phyloP scores from a whole-genome alignment of 805 yeast genomes.

The Myxozyma mucilagina region DNA sequence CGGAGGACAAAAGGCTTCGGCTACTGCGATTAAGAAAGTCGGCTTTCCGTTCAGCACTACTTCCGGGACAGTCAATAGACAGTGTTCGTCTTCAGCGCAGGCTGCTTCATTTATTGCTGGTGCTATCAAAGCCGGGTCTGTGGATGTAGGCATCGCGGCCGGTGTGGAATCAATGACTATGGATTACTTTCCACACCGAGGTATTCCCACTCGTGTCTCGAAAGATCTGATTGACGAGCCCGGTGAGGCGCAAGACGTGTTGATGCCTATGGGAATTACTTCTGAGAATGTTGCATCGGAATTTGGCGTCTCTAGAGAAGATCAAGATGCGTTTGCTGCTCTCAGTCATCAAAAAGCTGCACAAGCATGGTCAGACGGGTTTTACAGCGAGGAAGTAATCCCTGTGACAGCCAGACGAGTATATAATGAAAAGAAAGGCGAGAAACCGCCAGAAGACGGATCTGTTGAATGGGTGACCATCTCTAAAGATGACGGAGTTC shows the following conservation, averaged over 20 bases:
- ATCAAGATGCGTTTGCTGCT: slow-evolving; percentile 80
- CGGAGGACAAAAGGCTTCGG: slow-evolving; percentile 46
- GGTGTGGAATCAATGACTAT: slow-evolving; percentile 49
- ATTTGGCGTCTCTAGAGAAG: slow-evolving; percentile 57
- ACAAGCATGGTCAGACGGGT: slow-evolving; percentile 57
- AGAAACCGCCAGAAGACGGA: slow-evolving; percentile 14
- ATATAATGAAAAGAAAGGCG: slow-evolving; percentile 17
- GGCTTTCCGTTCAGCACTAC: slow-evolving; percentile 44
- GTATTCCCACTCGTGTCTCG: slow-evolving; percentile 42
- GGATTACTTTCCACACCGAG: slow-evolving; percentile 46
- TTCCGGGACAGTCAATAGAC: slow-evolving; percentile 44
- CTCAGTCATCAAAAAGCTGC: slow-evolving; percentile 72
- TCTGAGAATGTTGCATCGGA: slow-evolving; percentile 74
- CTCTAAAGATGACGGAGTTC: slow-evolving; percentile 41
- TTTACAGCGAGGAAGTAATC: slow-evolving; percentile 72
- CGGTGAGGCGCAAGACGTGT: slow-evolving; percentile 59
- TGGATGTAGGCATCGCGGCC: slow-evolving; percentile 43
- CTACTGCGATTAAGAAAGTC: slow-evolving; percentile 41
- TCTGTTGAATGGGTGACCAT: slow-evolving; percentile 23
- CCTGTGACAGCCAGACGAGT: slow-evolving; percentile 48
- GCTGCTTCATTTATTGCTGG: slow-evolving; percentile 43
- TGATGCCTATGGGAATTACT: slow-evolving; percentile 87
- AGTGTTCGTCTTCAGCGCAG: slow-evolving; percentile 47
- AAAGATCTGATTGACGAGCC: slow-evolving; percentile 44
- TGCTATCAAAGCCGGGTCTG: slow-evolving; percentile 40